Base-by-base conservation (phyloP, 306 rosid species). In the Dryas octopetala region DNA sequence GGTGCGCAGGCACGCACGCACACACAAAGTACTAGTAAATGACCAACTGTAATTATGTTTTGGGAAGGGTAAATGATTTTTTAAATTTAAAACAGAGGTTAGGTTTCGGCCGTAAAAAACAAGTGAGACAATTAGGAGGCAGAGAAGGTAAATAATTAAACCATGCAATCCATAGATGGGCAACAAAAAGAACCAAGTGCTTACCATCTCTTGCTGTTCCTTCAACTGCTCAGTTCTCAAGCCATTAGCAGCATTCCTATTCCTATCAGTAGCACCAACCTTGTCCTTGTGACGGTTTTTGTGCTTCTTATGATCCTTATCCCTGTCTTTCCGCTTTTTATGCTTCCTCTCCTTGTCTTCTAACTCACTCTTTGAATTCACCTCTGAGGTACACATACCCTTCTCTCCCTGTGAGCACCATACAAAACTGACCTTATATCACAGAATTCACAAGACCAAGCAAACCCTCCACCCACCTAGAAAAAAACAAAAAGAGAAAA, bases 331-430 rank as follows among this genome's bases (percentile, higher is more conserved):
- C 15, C 47, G 64, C 67, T 43, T 84, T 47, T 68, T 80, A 58
- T 16, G 75, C 66, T 69, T 80, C 80, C 46, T 69, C 70, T 48
- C 80, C 60, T 63, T 68, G 62, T 64, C 78, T 40, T 69, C 55
- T 4, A 61, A 76, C 47, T 76, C 71, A 23, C 57, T 16, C 68
- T 79, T 79, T 12, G 53, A 55, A 76, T 72, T 83, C 38, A 3
- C 61, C 15, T 15, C 63, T 9, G 68, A 28, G 58, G 79, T 79
- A 6, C 52, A 45, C 8, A 53, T 76, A 68, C 84, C 84, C 72
- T 58, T 80, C 72, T 84, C 87, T 3, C 71, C 82, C 87, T 77
- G 67, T 73, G 7, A 49, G 64, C 40, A 54, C 47, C 60, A 32
- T 13, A n/a, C 43, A 74, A n/a, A 68, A 73, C 32, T 60, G 68